Evolutionary conservation across 1,139 yeast genomes (phyloP), one percentile per base, ranked within the genome.

Genomic region (Yarrowia galli): DNA sequence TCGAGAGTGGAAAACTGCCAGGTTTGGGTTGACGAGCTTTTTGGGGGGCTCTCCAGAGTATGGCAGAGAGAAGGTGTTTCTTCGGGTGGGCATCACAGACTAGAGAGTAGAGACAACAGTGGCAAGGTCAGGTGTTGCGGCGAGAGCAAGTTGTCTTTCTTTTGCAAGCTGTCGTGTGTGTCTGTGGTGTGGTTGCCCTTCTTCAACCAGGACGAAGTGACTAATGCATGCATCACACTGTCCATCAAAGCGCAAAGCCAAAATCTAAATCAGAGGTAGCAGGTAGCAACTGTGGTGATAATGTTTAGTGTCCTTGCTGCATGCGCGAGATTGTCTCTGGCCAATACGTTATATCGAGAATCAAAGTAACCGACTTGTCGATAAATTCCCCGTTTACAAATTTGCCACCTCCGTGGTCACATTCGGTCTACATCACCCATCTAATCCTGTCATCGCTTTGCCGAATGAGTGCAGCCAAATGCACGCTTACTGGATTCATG

Each of bases 41-140:
- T 54, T 54, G 36, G 45, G 53, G 49, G 49, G 28, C 49, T 43
- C 49, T 60, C 53, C 65, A 22, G 65, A 60, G 53, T 60, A 60
- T 2, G 65, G 65, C 3, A 60, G 35, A 12, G 65, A 60, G 32
- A 60, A 60, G 2, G 65, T 60, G 65, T 60, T 60, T 28, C 65
- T 28, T 60, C 65, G 46, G 48, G 20, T 40, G 36, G 46, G 46
- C 46, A 40, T 54, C 36, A n/a, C 61, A 35, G 46, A 22, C 42
- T 20, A 51, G 42, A 51, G 15, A 35, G 18, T 18, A 1, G 42
- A 35, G 38, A 49, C 56, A 6, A 32, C 25, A 35, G n/a, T 32
- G 38, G 38, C n/a, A 49, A 18, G 40, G 10, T 42, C 46, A 13
- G 15, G 23, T 18, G 43, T 8, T 22, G 48, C 8, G 32, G 28